Conservation (phyloP, 305 asterid genomes). For the Vinca major region DNA sequence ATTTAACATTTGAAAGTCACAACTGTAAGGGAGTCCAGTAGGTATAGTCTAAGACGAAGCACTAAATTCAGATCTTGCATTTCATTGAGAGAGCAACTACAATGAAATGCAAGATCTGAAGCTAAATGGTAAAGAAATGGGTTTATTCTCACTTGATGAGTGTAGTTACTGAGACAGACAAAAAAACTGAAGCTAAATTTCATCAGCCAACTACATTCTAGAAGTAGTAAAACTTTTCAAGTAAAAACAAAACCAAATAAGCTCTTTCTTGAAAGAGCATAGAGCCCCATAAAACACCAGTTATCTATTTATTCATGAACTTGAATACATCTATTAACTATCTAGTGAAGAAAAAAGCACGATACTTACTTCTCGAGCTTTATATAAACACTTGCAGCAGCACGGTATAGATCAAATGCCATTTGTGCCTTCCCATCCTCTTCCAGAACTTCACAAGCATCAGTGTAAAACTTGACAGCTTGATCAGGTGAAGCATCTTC, state of each 20-base stretch:
- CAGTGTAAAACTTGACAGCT: slow-evolving; percentile 73
- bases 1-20: not conserved
- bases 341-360: not conserved
- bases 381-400: slow-evolving; percentile 64
- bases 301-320: not conserved
- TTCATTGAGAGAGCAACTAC: not conserved
- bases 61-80: not conserved
- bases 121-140: too few species aligned
- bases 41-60: not conserved
- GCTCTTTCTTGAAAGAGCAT: slow-evolving; percentile 1
- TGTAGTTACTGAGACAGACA: slow-evolving; percentile 7
- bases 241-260: not conserved
- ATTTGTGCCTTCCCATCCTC: slow-evolving; percentile 94
- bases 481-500: slow-evolving; percentile 76
- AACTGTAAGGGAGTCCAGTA: not conserved
- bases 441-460: slow-evolving; percentile 74
- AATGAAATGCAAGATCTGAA: too few species aligned
- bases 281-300: not conserved
- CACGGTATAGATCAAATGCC: slow-evolving; percentile 92
- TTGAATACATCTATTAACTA: not conserved
- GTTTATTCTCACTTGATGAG: too few species aligned
- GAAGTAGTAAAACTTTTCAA: not conserved
- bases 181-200: not conserved
- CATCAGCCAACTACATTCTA: not conserved
- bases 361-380: slow-evolving; percentile 87